A percentile compares a stretch with the other conserved stretches of the same genome.
These are phyloP conservation scores for Termitomyces bulborhizus DNA, from an alignment of 768 basidiomycete genomes.

Conservation along the genomic window DNA sequence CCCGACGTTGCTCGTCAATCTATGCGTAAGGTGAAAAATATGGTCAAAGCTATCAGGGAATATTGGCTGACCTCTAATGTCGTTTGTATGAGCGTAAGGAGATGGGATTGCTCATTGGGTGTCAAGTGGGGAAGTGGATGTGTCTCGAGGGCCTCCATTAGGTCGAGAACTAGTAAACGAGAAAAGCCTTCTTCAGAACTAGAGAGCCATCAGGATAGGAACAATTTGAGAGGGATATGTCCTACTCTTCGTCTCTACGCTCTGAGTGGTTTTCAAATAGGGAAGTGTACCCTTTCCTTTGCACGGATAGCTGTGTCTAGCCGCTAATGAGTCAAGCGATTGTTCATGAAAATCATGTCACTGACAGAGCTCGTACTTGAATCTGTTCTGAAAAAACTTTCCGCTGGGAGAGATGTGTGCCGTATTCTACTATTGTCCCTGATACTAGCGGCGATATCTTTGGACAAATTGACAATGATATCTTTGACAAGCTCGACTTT, in stretches of 20 bases:
- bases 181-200: conserved; percentile 55
- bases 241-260: conserved; percentile 42
- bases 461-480: conserved; percentile 65
- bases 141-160: conserved; percentile 61
- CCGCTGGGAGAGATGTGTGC: conserved; percentile 51
- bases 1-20: conserved; percentile 88
- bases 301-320: conserved; percentile 7
- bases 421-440: conserved; percentile 16
- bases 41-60: not conserved
- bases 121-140: conserved; percentile 66
- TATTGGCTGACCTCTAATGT: conserved; percentile 62
- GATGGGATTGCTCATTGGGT: conserved; percentile 74
- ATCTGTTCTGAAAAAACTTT: conserved; percentile 45
- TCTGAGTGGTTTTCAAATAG: conserved; percentile 45
- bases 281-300: conserved; percentile 38
- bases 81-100: conserved; percentile 81
- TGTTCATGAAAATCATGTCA: not conserved
- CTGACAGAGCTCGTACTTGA: conserved; percentile 13
- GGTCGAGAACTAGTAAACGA: conserved; percentile 46
- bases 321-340: not conserved
- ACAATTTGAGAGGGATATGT: not conserved
- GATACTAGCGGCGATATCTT: conserved; percentile 24
- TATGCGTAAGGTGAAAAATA: conserved; percentile 22
- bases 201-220: conserved; percentile 8
- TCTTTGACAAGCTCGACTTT: conserved; percentile 83